Base-by-base conservation (phyloP, 2,329 filamentous ascomycete species). In the Alternaria sp. region DNA sequence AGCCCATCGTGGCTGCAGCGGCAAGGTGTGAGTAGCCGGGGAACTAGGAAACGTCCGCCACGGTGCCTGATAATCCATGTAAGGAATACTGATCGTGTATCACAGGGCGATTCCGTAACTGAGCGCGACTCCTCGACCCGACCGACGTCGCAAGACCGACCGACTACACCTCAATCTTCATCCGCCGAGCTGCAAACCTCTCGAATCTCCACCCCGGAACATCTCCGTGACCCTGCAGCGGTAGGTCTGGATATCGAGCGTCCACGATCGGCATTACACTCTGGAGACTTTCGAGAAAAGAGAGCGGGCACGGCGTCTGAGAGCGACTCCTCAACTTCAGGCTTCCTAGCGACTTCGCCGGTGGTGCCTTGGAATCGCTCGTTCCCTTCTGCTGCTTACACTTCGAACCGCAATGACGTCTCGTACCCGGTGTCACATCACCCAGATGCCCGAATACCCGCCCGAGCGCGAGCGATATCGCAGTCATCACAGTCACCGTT, bases 221-320 rank as follows among this genome's bases (percentile, higher is more conserved):
- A 66, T 40, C 62, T 71, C 6, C 65, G 69, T 52, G 72, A 79
- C 36, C 64, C 73, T 64, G 74, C 70, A 26, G 72, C 70, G 26
- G 70, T 72, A 30, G 77, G 83, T 2, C 61, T 82, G 67, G 87
- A 88, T 67, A 95, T 97, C 66, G 90, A 94, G 78, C 87, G 94
- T 56, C 95, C 95, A 50, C 86, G 92, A 58, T 98, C 95, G 30
- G 87, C 88, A 49, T 75, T 90, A 61, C 88, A 90, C 74, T 86
- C 87, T 21, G 88, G 88, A 51, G 87, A 90, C 71, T 90, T 90
- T 67, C 80, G 84, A 55, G 83, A 88, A 74, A 81, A 83, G 61
- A 77, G 81, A 56, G 75, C 78, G 36, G 63, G 68, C 49, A 61
- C 67, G 50, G 70, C 68, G 12, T 61, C 69, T 32, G 62, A 65